Conservation (phyloP, 2,329 filamentous ascomycete genomes). For the Sporothrix globosa region DNA sequence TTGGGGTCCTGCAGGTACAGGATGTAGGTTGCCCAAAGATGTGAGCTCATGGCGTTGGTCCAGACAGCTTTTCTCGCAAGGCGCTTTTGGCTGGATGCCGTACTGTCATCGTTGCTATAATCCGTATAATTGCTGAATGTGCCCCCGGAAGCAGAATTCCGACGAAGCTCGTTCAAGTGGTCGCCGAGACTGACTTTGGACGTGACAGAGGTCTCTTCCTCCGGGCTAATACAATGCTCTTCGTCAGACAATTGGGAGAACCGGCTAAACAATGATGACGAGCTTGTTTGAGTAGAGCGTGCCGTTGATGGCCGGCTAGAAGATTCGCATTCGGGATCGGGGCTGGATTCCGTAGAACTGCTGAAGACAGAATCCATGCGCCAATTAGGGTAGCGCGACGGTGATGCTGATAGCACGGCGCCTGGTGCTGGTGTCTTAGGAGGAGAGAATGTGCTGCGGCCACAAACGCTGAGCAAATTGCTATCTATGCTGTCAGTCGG, state of each 20-base stretch:
- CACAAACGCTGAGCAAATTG: slow-evolving; percentile 43
- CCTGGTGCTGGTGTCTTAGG: slow-evolving; percentile 63
- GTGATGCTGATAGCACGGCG: slow-evolving; percentile 49
- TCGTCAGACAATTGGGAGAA: slow-evolving; percentile 62
- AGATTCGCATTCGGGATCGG: slow-evolving; percentile 54
- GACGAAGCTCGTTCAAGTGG: slow-evolving; percentile 25
- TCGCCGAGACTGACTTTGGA: slow-evolving; percentile 30
- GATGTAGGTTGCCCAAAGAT: slow-evolving; percentile 67
- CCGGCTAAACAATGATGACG: slow-evolving; percentile 58
- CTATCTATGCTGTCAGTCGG: slow-evolving; percentile 38
- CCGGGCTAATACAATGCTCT: slow-evolving; percentile 57
- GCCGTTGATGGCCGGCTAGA: slow-evolving; percentile 64
- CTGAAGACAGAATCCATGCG: slow-evolving; percentile 61
- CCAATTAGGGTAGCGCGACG: slow-evolving; percentile 60
- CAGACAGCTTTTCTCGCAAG: slow-evolving; percentile 57
- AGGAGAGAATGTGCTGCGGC: slow-evolving; percentile 52
- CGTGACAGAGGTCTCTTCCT: slow-evolving; percentile 47
- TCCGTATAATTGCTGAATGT: slow-evolving; percentile 27
- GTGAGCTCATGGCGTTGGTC: slow-evolving; percentile 67
- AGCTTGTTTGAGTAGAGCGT: slow-evolving; percentile 61
- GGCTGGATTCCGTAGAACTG: slow-evolving; percentile 59
- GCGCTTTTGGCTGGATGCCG: not conserved
- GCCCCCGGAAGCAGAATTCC: slow-evolving; percentile 30
- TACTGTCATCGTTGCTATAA: slow-evolving; percentile 13
- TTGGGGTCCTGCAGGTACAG: slow-evolving; percentile 68